These are phyloP conservation scores for Nicotiana paniculata DNA, from an alignment of 257 asterid species.

Conservation along the genomic window DNA sequence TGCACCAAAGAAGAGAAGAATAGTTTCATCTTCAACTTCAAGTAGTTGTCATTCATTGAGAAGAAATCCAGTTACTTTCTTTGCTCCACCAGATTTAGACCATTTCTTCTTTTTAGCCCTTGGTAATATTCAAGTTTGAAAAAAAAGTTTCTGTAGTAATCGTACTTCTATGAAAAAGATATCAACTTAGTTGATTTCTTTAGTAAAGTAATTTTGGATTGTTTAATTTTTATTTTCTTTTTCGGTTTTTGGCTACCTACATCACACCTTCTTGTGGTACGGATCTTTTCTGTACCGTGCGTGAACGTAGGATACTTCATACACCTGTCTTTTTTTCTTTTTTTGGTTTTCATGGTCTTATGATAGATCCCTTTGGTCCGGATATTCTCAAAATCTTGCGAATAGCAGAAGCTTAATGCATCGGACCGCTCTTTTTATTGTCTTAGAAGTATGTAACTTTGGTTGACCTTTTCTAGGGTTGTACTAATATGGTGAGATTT, in stretches of 20 bases:
- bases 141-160: background rate
- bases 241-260: too few relatives aligned
- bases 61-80: slow-evolving; percentile 40
- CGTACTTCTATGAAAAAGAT: slow-evolving; percentile 1
- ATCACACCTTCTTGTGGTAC: too few relatives aligned
- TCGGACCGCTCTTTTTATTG: background rate
- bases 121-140: slow-evolving; percentile 46
- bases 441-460: background rate
- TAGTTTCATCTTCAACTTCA: slow-evolving; percentile 2
- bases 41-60: slow-evolving; percentile 22
- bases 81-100: slow-evolving; percentile 66
- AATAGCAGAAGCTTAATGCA: too few relatives aligned
- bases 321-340: too few relatives aligned
- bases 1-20: slow-evolving; percentile 62
- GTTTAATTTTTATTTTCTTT: background rate
- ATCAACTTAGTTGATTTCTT: background rate
- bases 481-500: background rate
- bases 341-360: background rate
- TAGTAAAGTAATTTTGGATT: background rate
- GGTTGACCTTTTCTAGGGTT: background rate
- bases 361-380: accelerated
- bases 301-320: too few relatives aligned
- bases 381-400: accelerated
- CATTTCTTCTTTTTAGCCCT: slow-evolving; percentile 55
- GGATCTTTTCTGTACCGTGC: too few relatives aligned